phyloP scores from a whole-genome alignment of 1,284 basidiomycete genomes.

The Hemileia vastatrix region DNA sequence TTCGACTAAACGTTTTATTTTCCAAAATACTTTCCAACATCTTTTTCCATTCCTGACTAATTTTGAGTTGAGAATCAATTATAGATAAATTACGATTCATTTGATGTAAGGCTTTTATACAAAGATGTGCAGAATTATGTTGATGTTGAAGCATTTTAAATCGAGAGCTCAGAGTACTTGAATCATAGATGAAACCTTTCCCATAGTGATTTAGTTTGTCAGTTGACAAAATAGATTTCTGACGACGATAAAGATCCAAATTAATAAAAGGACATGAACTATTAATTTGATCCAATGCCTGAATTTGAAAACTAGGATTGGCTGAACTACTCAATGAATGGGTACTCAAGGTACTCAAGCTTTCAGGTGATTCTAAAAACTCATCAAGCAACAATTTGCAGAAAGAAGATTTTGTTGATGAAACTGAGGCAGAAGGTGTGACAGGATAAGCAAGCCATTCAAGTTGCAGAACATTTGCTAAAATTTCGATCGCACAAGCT shows the following conservation, averaged over 20 bases:
- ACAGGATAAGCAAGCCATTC: too few relatives aligned
- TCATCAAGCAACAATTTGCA: slow-evolving; percentile 13
- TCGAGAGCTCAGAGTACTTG: too few relatives aligned
- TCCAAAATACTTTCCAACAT: slow-evolving; percentile 12
- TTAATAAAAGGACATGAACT: slow-evolving; percentile 11
- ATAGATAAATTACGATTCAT: slow-evolving; percentile 22
- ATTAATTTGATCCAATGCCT: slow-evolving; percentile 16
- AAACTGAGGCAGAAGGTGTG: slow-evolving; percentile 1
- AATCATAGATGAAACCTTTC: slow-evolving; percentile 21
- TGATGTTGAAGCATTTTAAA: too few relatives aligned
- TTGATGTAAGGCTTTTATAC: slow-evolving; percentile 15
- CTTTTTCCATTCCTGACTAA: slow-evolving; percentile 16
- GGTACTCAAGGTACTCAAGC: slow-evolving; percentile 3
- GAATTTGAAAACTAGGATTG: slow-evolving; percentile 14
- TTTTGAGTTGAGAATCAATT: slow-evolving; percentile 18
- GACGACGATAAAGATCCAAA: slow-evolving; percentile 17
- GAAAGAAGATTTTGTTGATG: too few relatives aligned
- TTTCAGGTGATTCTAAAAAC: slow-evolving; percentile 11
- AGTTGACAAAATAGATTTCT: slow-evolving; percentile 9
- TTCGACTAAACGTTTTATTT: neutral
- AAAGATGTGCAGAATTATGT: too few relatives aligned
- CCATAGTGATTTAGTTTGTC: slow-evolving; percentile 18
- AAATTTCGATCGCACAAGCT: slow-evolving; percentile 11
- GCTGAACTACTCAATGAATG: slow-evolving; percentile 12
- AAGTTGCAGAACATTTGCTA: slow-evolving; percentile 17